Evolutionary conservation across 2,329 filamentous ascomycete species (phyloP).

Genomic region (Cladosporium colombiae): DNA sequence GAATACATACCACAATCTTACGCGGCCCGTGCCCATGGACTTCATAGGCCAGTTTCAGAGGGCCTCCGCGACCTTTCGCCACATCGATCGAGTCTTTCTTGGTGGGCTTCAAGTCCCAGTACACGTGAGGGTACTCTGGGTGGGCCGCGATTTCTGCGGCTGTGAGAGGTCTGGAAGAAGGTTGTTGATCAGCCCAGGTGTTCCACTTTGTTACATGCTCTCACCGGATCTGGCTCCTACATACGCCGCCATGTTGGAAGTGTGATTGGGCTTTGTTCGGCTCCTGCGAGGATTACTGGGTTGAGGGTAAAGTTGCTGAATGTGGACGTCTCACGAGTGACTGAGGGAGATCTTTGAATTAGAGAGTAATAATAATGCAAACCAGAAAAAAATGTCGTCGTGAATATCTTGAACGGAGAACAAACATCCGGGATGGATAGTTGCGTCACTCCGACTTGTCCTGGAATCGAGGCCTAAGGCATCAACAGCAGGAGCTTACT

Average conservation of each 20-base stretch:
- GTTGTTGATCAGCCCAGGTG: background rate
- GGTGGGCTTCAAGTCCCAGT: slow-evolving; percentile 70
- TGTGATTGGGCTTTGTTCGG: background rate
- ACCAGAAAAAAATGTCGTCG: background rate
- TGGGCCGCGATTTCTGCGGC: slow-evolving; percentile 62
- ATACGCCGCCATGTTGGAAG: slow-evolving; percentile 14
- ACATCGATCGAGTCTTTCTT: slow-evolving; percentile 62
- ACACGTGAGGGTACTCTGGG: slow-evolving; percentile 65
- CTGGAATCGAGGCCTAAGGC: background rate
- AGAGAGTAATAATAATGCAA: background rate
- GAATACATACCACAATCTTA: slow-evolving; percentile 68
- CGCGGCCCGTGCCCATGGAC: slow-evolving; percentile 73
- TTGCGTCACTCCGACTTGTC: background rate
- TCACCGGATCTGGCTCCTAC: slow-evolving; percentile 7
- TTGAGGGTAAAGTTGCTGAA: background rate
- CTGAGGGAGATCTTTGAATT: background rate
- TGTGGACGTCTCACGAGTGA: background rate
- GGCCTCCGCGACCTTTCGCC: slow-evolving; percentile 71
- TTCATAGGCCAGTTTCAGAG: slow-evolving; percentile 75
- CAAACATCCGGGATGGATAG: background rate
- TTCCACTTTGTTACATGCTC: background rate
- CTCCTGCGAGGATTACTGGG: background rate
- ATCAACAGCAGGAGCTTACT: background rate
- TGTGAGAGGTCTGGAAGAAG: slow-evolving; percentile 41
- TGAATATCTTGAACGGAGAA: background rate